These are phyloP conservation scores for Nannizziopsis arthrosporioides DNA, from an alignment of 2,329 filamentous ascomycete species.

Conservation along the genomic window DNA sequence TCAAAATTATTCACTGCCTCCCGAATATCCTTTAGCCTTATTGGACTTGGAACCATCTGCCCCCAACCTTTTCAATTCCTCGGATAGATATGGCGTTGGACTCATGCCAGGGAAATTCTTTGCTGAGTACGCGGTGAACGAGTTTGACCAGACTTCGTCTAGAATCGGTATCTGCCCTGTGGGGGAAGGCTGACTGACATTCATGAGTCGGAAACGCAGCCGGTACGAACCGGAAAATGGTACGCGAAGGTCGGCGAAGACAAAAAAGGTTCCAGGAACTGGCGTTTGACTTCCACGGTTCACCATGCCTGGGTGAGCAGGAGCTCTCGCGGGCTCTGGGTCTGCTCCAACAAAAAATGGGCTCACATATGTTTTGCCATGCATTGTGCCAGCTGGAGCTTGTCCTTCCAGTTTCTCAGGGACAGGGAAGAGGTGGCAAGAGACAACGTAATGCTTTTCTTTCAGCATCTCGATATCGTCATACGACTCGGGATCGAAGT, in stretches of 20 bases:
- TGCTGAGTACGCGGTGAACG: slow-evolving; percentile 33
- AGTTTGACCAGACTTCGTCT: slow-evolving; percentile 31
- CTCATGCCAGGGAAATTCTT: slow-evolving; percentile 37
- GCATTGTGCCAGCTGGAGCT: slow-evolving; percentile 23
- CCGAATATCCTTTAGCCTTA: slow-evolving; percentile 20
- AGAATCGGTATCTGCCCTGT: slow-evolving; percentile 30
- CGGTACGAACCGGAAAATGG: slow-evolving; percentile 36
- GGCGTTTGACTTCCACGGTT: slow-evolving; percentile 13
- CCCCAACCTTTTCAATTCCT: slow-evolving; percentile 31
- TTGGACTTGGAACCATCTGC: slow-evolving; percentile 33
- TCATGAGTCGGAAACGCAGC: slow-evolving; percentile 37
- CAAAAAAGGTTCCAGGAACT: slow-evolving; percentile 36
- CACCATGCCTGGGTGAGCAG: slow-evolving; percentile 23
- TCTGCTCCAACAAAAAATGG: slow-evolving; percentile 34
- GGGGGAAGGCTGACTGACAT: slow-evolving; percentile 25
- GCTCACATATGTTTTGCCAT: slow-evolving; percentile 32
- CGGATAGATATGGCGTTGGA: slow-evolving; percentile 30
- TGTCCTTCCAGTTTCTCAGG: slow-evolving; percentile 8
- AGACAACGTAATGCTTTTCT: slow-evolving; percentile 33
- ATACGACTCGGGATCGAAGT: slow-evolving; percentile 32
- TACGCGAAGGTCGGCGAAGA: slow-evolving; percentile 39
- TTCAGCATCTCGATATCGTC: slow-evolving; percentile 31
- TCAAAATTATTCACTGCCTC: neutral
- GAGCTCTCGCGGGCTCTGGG: slow-evolving; percentile 34
- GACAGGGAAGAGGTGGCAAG: slow-evolving; percentile 34